Percentiles rank a stretch among this genome's conserved stretches.
phyloP scores from a whole-genome alignment of 176 grass and related monocot species.

The Leersia perrieri region DNA sequence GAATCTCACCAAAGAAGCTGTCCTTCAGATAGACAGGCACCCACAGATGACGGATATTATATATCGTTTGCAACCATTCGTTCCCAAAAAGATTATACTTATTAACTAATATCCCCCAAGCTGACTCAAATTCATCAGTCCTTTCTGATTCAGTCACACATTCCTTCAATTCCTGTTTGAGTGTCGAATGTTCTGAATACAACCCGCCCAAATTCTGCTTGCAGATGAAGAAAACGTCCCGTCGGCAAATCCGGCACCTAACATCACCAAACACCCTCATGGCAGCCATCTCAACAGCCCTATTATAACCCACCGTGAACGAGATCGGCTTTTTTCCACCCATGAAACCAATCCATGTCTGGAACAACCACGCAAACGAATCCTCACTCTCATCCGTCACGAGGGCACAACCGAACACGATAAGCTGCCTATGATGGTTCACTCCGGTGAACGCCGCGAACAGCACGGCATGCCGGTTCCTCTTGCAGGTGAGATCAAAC shows the following conservation, averaged over 20 bases:
- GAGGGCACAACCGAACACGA: slow-evolving; percentile 60
- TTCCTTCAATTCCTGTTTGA: slow-evolving; percentile 55
- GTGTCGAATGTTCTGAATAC: slow-evolving; percentile 38
- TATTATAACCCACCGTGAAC: slow-evolving; percentile 44
- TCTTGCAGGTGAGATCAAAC: slow-evolving; percentile 65
- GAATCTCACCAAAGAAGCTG: slow-evolving; percentile 50
- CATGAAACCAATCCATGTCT: slow-evolving; percentile 59
- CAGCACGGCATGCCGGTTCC: slow-evolving; percentile 40
- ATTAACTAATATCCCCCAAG: slow-evolving; percentile 41
- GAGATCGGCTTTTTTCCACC: slow-evolving; percentile 39
- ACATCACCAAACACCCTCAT: slow-evolving; percentile 40
- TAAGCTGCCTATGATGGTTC: slow-evolving; percentile 62
- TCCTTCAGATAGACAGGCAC: slow-evolving; percentile 50
- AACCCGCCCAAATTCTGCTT: slow-evolving; percentile 44
- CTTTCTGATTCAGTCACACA: slow-evolving; percentile 47
- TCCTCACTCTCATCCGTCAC: slow-evolving; percentile 60
- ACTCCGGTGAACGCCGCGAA: slow-evolving; percentile 52
- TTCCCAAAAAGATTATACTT: slow-evolving; percentile 50
- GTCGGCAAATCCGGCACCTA: slow-evolving; percentile 48
- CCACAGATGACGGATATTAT: slow-evolving; percentile 48
- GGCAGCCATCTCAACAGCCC: slow-evolving; percentile 30
- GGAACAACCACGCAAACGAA: slow-evolving; percentile 60
- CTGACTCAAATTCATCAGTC: slow-evolving; percentile 49
- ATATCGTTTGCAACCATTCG: slow-evolving; percentile 49
- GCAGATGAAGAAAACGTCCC: slow-evolving; percentile 49